Evolutionary conservation across 2,329 filamentous ascomycete species (phyloP).

Genomic region (Aspergillus floridensis): DNA sequence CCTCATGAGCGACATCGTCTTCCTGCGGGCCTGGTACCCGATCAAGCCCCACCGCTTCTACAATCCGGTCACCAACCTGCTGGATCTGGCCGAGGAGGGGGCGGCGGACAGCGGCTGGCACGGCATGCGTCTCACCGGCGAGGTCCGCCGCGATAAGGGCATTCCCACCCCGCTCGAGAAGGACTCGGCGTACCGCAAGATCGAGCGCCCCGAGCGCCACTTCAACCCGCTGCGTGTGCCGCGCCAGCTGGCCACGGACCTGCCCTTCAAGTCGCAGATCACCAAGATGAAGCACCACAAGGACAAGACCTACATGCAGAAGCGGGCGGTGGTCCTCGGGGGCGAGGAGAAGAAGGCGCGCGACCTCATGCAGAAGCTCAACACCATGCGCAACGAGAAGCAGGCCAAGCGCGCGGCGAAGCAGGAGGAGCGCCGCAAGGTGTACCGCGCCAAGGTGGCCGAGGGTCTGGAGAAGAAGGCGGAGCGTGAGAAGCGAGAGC

Average conservation of each 20-base stretch:
- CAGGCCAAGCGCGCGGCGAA: constrained; percentile 76
- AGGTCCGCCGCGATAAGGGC: constrained; percentile 75
- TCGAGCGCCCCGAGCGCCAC: constrained; percentile 61
- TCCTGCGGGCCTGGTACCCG: constrained; percentile 94
- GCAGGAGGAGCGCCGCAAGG: constrained; percentile 81
- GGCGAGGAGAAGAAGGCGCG: constrained; percentile 87
- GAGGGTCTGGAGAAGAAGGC: constrained; percentile 81
- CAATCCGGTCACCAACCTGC: constrained; percentile 89
- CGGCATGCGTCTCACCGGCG: constrained; percentile 89
- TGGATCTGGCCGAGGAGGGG: constrained; percentile 54
- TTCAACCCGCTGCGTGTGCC: constrained; percentile 66
- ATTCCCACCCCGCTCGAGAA: constrained; percentile 74
- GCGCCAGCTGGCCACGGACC: constrained; percentile 62
- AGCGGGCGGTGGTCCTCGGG: constrained; percentile 82
- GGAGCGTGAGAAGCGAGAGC: constrained; percentile 84
- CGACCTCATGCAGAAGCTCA: constrained; percentile 87
- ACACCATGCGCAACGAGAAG: constrained; percentile 87
- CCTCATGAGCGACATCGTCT: constrained; percentile 92
- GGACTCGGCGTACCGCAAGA: constrained; percentile 77
- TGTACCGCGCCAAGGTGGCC: constrained; percentile 78
- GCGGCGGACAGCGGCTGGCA: constrained; percentile 60
- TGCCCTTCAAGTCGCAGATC: constrained; percentile 93
- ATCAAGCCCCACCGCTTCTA: constrained; percentile 95
- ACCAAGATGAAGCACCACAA: constrained; percentile 75
- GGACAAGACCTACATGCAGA: constrained; percentile 85